Evolutionary conservation across 805 yeast species (phyloP).

Genomic region (Wickerhamiella dianesei): DNA sequence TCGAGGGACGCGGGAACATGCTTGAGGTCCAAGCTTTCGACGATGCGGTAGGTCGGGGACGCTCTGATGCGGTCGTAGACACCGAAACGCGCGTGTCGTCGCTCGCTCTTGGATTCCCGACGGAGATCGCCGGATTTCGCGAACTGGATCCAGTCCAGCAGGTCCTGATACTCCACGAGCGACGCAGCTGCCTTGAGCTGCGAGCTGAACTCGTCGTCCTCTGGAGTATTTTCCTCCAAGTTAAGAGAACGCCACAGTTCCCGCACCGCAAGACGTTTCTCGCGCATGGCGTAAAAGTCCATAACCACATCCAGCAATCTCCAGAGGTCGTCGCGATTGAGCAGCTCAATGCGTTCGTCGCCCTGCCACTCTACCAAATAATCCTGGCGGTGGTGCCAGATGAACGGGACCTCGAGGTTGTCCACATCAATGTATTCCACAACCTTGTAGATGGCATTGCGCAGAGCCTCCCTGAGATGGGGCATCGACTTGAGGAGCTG

Average conservation of each 20-base stretch:
- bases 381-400: conserved; percentile 92
- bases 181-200: conserved; percentile 43
- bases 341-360: conserved; percentile 29
- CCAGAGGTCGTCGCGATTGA: conserved; percentile 79
- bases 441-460: conserved; percentile 55
- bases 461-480: conserved; percentile 32
- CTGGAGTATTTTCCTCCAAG: background rate
- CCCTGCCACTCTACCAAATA: conserved; percentile 44
- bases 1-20: conserved; percentile 30
- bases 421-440: conserved; percentile 64
- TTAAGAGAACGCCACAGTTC: conserved; percentile 42
- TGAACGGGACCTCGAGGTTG: conserved; percentile 81
- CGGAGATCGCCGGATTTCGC: background rate
- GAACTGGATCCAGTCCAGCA: conserved; percentile 71
- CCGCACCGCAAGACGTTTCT: conserved; percentile 52
- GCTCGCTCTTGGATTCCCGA: conserved; percentile 23
- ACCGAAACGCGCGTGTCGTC: conserved; percentile 29
- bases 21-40: conserved; percentile 19
- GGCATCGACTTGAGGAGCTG: conserved; percentile 29
- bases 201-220: conserved; percentile 33
- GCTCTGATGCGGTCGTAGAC: conserved; percentile 37
- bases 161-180: conserved; percentile 74
- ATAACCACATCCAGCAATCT: conserved; percentile 72
- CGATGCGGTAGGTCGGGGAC: conserved; percentile 38
- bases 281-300: conserved; percentile 73